Base-by-base conservation (phyloP, 495 filamentous ascomycete species). In the Hapsidospora chrysogenum region DNA sequence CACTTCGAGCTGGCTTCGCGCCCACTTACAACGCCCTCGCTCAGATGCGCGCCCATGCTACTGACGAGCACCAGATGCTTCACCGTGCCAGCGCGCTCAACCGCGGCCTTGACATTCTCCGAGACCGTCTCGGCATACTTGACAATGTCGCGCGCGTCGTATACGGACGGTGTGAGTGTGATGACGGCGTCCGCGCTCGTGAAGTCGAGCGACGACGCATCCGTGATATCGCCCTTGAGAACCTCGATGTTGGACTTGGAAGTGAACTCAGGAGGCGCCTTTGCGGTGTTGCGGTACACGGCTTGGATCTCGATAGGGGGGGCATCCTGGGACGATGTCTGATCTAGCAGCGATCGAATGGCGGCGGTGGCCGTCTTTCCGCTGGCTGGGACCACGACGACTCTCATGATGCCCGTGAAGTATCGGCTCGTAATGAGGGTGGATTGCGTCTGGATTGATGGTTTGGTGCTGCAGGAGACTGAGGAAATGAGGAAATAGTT, bases 31-130 rank as follows among this genome's bases (percentile, higher is more conserved):
- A 38, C 41, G 2, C 49, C 47, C 2, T 39, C 14, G 29, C 39
- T 35, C 26, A 48, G 47, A 31, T 52, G 49, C 13, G 49, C 49
- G 2, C 49, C 46, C n/a, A 33, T 20, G 21, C 41, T 48, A 2
- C 35, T 28, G 17, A 52, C 5, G 0, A 43, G 10, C 1, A 50
- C 49, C 7, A 52, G 29, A 6, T 39, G 31, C 39, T 39, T 44
- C n/a, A 51, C 46, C 0, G 37, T 30, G 0, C 16, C 36, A 6
- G 43, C 39, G n/a, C 36, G 39, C 35, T 35, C 10, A 9, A 47
- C 26, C 2, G 48, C 46, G 2, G 27, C 31, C 41, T 45, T 51
- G 22, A 51, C 29, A 9, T 42, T 44, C 36, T 42, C 39, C 5
- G 46, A 36, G 27, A 45, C 35, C 11, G 6, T 9, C 10, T 9